Evolutionary conservation across 2,329 filamentous ascomycete genomes (phyloP).

Genomic region (Exophiala bonariae): DNA sequence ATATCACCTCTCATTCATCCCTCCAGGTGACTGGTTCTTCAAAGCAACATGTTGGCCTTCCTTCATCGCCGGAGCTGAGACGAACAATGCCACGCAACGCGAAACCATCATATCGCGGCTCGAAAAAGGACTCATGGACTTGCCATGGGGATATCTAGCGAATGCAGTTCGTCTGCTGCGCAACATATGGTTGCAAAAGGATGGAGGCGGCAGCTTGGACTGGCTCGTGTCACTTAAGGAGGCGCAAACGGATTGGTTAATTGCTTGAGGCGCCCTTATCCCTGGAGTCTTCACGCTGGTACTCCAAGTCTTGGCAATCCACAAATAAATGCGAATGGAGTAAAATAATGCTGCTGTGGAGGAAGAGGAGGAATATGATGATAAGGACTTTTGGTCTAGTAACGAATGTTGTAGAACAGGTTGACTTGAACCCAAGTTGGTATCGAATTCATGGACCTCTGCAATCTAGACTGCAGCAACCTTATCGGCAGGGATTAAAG

Average conservation of each 20-base stretch:
- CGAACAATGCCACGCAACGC: slow-evolving; percentile 5
- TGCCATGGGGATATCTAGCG: slow-evolving; percentile 7
- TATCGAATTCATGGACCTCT: too few species aligned
- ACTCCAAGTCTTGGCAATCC: too few species aligned
- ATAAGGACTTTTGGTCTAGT: too few species aligned
- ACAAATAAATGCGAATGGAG: too few species aligned
- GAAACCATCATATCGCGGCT: slow-evolving; percentile 2
- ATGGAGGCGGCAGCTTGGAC: not conserved
- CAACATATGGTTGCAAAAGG: slow-evolving; percentile 64
- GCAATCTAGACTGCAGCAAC: too few species aligned
- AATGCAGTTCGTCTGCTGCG: slow-evolving; percentile 57
- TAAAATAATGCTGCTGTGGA: too few species aligned
- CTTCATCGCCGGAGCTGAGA: slow-evolving; percentile 45
- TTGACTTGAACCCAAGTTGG: too few species aligned
- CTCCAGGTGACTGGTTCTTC: slow-evolving; percentile 38
- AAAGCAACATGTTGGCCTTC: slow-evolving; percentile 46
- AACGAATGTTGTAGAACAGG: too few species aligned
- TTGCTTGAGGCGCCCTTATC: too few species aligned
- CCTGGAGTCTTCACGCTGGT: too few species aligned
- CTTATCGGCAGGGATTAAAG: too few species aligned
- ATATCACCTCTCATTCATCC: slow-evolving; percentile 37
- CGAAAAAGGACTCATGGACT: slow-evolving; percentile 6
- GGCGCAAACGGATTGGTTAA: not conserved
- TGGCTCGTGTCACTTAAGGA: not conserved
- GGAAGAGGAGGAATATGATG: too few species aligned